Base-by-base conservation (phyloP, 805 yeast genomes). In the Cyberlindnera mrakii region DNA sequence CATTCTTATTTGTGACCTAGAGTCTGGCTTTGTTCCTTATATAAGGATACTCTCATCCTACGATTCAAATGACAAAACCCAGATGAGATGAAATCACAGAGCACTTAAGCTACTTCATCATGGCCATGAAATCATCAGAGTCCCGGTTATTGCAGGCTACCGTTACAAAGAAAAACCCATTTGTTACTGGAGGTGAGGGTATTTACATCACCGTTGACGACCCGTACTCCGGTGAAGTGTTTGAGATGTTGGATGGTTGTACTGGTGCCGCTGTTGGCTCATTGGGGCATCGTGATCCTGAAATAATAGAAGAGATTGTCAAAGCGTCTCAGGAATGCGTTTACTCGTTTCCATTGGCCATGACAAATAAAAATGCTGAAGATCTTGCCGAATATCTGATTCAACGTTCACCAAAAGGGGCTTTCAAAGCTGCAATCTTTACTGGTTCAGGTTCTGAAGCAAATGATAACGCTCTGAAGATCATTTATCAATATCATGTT, bases 401-500 rank as follows among this genome's bases (percentile, higher is more conserved):
- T 46, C 68, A 65, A 7, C 58, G 63, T 43, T 69, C 74, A 14
- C 73, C 74, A 39, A 48, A 52, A 16, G 70, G 67, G 14, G 66
- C 71, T 7, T 71, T 71, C 52, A 64, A 62, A 36, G 56, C 67
- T 40, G 75, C 72, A 6, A 57, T 67, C 30, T 69, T 67, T 58
- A 70, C 77, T 40, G 78, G 80, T 44, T 74, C 82, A 3, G 88
- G 87, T 10, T 68, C 84, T 15, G 85, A 79, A 60, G 77, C 84
- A 18, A 80, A 77, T 54, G 85, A 79, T 56, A 80, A 79, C 25
- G 82, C 82, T 6, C 51, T 79, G 53, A 79, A 78, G 62, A 74
- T 80, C 48, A 74, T 76, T 25, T 65, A 66, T 54, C 75, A 72
- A 55, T 72, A 66, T 49, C 69, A 62, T 45, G 57, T 65, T 33